Conservation (phyloP, 1,284 basidiomycete genomes). For the Thecaphora frezii region DNA sequence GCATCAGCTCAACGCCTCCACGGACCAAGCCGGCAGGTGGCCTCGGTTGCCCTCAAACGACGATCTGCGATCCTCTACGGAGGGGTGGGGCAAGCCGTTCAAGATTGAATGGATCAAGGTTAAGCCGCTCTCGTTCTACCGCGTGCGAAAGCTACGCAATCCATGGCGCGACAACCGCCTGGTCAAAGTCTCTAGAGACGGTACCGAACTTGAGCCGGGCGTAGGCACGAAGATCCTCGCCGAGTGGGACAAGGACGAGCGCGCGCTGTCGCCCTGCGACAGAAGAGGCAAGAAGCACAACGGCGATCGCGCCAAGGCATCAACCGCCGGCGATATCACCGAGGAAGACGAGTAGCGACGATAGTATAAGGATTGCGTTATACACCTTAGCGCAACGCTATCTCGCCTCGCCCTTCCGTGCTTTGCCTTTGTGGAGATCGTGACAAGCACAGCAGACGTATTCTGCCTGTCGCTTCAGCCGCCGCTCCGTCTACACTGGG, state of each 20-base stretch:
- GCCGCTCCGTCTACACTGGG: no score
- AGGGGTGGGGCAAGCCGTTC: conserved; percentile 65
- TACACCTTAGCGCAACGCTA: not conserved
- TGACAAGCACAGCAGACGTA: no score
- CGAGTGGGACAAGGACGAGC: conserved; percentile 68
- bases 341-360: not conserved
- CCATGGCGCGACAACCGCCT: conserved; percentile 90
- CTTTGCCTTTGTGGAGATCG: not conserved
- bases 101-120: conserved; percentile 81
- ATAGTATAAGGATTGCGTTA: not conserved
- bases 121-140: conserved; percentile 73
- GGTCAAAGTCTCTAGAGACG: conserved; percentile 82
- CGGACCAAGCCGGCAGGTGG: no score
- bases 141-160: conserved; percentile 78
- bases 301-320: not conserved
- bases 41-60: no score
- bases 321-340: not conserved
- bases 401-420: not conserved
- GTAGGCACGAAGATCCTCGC: conserved; percentile 73
- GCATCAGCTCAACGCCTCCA: conserved; percentile 26
- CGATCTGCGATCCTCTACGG: conserved; percentile 18
- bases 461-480: no score
- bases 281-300: not conserved
- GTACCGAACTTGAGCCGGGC: conserved; percentile 84
- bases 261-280: not conserved